These are phyloP conservation scores for Solanum tarijense DNA, from an alignment of 257 asterid species.

Conservation along the genomic window DNA sequence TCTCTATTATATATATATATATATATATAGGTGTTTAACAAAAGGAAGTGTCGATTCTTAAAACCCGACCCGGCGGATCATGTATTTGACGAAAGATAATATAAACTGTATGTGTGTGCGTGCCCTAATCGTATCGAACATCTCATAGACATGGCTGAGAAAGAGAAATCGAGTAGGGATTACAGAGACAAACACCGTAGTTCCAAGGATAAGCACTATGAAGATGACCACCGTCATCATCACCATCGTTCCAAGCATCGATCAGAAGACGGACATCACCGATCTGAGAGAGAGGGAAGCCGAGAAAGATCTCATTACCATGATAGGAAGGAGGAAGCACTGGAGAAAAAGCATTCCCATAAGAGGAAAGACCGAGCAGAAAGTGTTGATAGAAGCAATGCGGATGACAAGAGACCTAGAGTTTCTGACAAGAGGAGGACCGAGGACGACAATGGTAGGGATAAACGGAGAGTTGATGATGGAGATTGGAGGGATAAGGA, in stretches of 20 bases:
- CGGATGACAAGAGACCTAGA: neutral
- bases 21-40: neutral
- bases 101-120: neutral
- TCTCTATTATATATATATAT: too few relatives aligned
- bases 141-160: neutral
- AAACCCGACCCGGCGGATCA: neutral
- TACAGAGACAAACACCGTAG: neutral
- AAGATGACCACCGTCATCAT: neutral
- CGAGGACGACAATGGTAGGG: neutral
- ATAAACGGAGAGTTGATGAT: neutral
- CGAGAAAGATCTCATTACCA: neutral
- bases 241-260: neutral
- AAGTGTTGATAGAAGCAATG: neutral
- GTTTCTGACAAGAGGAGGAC: neutral
- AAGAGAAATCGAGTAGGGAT: neutral
- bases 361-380: neutral
- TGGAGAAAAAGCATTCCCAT: neutral
- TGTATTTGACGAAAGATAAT: neutral
- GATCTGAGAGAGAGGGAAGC: neutral
- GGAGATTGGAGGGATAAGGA: neutral
- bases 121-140: neutral
- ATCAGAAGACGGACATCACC: neutral
- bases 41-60: neutral
- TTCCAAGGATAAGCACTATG: neutral
- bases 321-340: neutral